phyloP scores from a whole-genome alignment of 306 rosid genomes.

The Hippophae rhamnoides region DNA sequence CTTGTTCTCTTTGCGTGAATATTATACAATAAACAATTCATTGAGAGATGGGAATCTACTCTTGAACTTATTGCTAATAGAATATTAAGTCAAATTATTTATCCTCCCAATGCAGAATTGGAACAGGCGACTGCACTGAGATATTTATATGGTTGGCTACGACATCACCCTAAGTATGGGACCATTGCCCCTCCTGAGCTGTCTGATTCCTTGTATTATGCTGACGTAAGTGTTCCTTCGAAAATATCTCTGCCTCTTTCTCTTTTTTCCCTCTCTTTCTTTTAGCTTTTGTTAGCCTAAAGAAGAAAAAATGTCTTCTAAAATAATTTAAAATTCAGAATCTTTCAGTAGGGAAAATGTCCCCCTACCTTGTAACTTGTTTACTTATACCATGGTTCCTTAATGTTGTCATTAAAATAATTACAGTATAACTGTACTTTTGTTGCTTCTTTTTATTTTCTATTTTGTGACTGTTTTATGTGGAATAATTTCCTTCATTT shows the following conservation, averaged over 20 bases:
- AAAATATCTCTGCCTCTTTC: not conserved
- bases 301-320: no score
- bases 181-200: constrained; percentile 63
- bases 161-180: constrained; percentile 79
- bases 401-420: no score
- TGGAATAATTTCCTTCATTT: no score
- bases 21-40: not conserved
- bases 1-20: not conserved
- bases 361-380: no score
- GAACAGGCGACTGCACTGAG: constrained; percentile 83
- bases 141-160: constrained; percentile 83
- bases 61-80: not conserved
- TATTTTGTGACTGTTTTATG: no score
- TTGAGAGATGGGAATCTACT: not conserved
- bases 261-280: no score
- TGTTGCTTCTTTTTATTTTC: no score
- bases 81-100: not conserved
- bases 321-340: no score
- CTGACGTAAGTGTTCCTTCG: constrained; percentile 67
- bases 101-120: constrained; percentile 53
- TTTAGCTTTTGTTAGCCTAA: no score
- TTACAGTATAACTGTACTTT: no score
- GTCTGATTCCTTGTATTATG: constrained; percentile 67
- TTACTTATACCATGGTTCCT: no score
- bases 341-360: no score